Base-by-base conservation (phyloP, 257 asterid species). In the Penstemon davidsonii region DNA sequence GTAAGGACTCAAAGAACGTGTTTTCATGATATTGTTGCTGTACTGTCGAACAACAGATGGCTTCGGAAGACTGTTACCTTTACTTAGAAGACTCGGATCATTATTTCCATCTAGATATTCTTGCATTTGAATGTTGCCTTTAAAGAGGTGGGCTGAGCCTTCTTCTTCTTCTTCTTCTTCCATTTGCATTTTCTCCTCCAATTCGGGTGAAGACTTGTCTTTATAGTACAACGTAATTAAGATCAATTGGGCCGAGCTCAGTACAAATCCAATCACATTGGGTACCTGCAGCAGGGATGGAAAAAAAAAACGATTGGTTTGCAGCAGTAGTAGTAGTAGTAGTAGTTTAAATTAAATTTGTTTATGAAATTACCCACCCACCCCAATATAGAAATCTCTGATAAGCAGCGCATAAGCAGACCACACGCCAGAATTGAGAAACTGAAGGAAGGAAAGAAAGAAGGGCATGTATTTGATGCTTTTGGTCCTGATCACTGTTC, bases 391-490 rank as follows among this genome's bases (percentile, higher is more conserved):
- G 66, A 61, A 70, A 50, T 86, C 95, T 76, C 73, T 75, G 42
- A 83, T 36, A 6, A 90, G 73, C 11, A 87, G 10, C 2, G 94
- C 84, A 67, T 83, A 87, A 3, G 79, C 81, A 44, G 80, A 63
- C 97, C 97, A 90, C 0, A 80, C 61, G 0, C 82, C 90, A 0
- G 81, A 90, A n/a, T 86, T 90, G 40, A 86, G 79, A 59, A 84
- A 83, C 13, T 84, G 97, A 71, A 82, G 86, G 67, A 90, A 81
- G 4, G 96, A 81, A 5, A 88, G 88, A 11, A 67, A 73, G 51
- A 88, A 88, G 0, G 97, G 97, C 94, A 88, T 88, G 69, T 84
- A 90, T 68, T 81, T 77, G 4, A 90, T 95, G 59, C 97, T 88
- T 75, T 75, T 88, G 83, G 25, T 86, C 77, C 70, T 77, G 11